Conservation (phyloP, 331 rosid genomes). For the Ulmus americana region DNA sequence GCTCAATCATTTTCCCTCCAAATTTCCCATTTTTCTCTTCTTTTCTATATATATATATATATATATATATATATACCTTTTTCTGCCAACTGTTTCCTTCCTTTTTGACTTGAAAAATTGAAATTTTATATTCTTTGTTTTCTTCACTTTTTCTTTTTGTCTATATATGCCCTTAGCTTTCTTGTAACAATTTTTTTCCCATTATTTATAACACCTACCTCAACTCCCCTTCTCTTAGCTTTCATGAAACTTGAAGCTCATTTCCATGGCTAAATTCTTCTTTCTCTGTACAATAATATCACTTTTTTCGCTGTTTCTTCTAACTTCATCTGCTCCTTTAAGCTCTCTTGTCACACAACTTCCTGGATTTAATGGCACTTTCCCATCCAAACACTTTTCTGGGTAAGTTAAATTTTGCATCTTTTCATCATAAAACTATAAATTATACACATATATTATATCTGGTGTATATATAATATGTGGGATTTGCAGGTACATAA, state of each 20-base stretch:
- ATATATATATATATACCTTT: conserved; percentile 1
- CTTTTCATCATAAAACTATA: background rate
- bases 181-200: background rate
- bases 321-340: conserved; percentile 23
- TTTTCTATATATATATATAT: background rate
- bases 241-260: too few relatives aligned
- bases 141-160: background rate
- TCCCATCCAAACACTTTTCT: conserved; percentile 37
- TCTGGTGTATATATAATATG: background rate
- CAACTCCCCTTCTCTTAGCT: background rate
- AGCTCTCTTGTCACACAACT: conserved; percentile 31
- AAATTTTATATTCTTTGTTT: background rate
- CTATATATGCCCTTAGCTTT: conserved; percentile 2
- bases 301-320: conserved; percentile 3
- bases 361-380: conserved; percentile 36
- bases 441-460: background rate
- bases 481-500: conserved; percentile 34
- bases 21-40: conserved; percentile 1
- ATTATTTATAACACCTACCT: conserved; percentile 10
- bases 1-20: conserved; percentile 18
- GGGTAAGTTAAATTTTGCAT: conserved; percentile 21
- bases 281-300: background rate
- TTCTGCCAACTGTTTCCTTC: conserved; percentile 17
- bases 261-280: conserved; percentile 13
- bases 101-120: conserved; percentile 6